Conservation (phyloP, 768 basidiomycete genomes). For the Lactarius psammicola region DNA sequence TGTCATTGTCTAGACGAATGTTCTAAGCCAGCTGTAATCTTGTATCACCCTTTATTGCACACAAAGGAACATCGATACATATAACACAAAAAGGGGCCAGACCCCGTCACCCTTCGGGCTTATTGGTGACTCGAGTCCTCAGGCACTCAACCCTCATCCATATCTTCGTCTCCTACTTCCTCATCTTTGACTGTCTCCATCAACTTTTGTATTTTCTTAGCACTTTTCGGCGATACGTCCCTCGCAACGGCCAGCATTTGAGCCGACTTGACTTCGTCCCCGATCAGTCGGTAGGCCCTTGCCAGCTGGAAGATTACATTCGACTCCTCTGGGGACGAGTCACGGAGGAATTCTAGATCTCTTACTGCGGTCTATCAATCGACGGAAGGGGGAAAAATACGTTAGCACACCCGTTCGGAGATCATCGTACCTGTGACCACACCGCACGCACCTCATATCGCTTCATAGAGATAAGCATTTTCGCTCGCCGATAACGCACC, state of each 20-base stretch:
- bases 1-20: neutral
- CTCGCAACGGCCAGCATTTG: conserved; percentile 86
- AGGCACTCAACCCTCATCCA: conserved; percentile 68
- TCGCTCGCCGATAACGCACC: conserved; percentile 90
- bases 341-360: conserved; percentile 78
- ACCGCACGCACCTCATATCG: conserved; percentile 69
- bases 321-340: conserved; percentile 88
- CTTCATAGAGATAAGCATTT: conserved; percentile 82
- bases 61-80: conserved; percentile 15
- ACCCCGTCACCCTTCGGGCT: neutral
- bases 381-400: conserved; percentile 3
- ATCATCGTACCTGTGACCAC: conserved; percentile 19
- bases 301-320: conserved; percentile 97
- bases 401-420: conserved; percentile 29
- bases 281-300: conserved; percentile 81
- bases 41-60: conserved; percentile 17
- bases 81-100: neutral
- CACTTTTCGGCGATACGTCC: conserved; percentile 90
- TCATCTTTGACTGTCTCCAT: conserved; percentile 68
- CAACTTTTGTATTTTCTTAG: conserved; percentile 77
- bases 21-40: conserved; percentile 8
- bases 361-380: conserved; percentile 65
- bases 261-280: conserved; percentile 75
- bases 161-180: conserved; percentile 54
- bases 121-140: neutral